Evolutionary conservation across 331 rosid genomes (phyloP).

Genomic region (Telfairia occidentalis): DNA sequence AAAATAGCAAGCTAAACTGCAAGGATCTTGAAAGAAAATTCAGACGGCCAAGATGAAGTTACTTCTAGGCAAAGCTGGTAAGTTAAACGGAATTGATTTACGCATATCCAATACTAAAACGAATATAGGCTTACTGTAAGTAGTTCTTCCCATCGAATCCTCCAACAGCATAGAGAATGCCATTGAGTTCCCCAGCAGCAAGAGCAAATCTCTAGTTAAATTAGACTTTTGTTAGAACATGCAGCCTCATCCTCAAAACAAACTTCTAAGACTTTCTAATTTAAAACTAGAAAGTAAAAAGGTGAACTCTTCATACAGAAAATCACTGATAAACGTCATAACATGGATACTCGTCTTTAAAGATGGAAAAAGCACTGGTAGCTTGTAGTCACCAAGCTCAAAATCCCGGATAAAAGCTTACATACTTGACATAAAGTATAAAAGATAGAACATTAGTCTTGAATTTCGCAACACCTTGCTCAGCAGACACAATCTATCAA

Average conservation of each 20-base stretch:
- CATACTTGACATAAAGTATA: not conserved
- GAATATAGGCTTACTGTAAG: conserved; percentile 20
- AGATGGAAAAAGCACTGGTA: not conserved
- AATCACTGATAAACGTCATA: not conserved
- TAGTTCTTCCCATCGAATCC: conserved; percentile 31
- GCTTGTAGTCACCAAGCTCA: not conserved
- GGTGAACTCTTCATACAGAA: not conserved
- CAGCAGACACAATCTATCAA: not conserved
- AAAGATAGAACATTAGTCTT: not conserved
- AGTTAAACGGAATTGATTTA: not conserved
- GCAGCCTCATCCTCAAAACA: not conserved
- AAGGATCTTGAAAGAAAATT: not conserved
- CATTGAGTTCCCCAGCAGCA: conserved; percentile 35
- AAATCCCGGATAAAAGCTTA: not conserved
- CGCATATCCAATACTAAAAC: not conserved
- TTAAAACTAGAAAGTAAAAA: not conserved
- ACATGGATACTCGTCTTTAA: not conserved
- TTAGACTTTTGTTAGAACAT: not conserved
- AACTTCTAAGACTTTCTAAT: not conserved
- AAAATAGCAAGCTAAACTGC: not conserved
- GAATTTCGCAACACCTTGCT: not conserved
- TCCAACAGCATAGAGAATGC: conserved; percentile 32
- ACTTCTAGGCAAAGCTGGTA: not conserved
- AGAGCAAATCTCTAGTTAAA: conserved; percentile 30
- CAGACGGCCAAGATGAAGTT: not conserved